phyloP scores from a whole-genome alignment of 2,329 filamentous ascomycete species.

The Cadophora malorum region DNA sequence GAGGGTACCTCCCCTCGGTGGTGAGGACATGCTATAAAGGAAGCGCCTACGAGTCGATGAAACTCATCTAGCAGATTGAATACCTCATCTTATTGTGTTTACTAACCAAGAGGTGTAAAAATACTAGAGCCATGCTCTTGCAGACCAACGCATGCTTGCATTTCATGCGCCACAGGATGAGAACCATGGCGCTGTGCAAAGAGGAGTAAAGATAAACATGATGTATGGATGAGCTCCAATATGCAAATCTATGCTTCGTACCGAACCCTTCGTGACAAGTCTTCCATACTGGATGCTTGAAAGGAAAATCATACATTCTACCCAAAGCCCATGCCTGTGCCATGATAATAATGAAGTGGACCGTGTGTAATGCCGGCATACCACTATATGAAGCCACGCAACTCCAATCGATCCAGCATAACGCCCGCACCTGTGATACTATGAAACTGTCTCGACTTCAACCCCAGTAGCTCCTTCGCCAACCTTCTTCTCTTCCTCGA shows the following conservation, averaged over 20 bases:
- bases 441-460: constrained; percentile 8
- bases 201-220: neutral
- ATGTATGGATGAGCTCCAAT: neutral
- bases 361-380: neutral
- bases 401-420: neutral
- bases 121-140: too few relatives aligned
- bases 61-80: too few relatives aligned
- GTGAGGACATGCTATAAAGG: too few relatives aligned
- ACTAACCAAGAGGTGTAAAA: too few relatives aligned
- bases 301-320: neutral
- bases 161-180: too few relatives aligned
- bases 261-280: neutral
- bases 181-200: neutral
- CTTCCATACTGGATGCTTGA: neutral
- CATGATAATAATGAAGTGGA: neutral
- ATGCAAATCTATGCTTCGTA: neutral
- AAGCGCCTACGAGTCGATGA: too few relatives aligned
- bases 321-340: neutral
- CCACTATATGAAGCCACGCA: neutral
- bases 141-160: too few relatives aligned
- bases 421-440: neutral
- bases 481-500: neutral
- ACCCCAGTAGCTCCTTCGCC: neutral
- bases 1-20: too few relatives aligned
- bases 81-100: too few relatives aligned